Base-by-base conservation (phyloP, 2,329 filamentous ascomycete species). In the Podosphaera fusca region DNA sequence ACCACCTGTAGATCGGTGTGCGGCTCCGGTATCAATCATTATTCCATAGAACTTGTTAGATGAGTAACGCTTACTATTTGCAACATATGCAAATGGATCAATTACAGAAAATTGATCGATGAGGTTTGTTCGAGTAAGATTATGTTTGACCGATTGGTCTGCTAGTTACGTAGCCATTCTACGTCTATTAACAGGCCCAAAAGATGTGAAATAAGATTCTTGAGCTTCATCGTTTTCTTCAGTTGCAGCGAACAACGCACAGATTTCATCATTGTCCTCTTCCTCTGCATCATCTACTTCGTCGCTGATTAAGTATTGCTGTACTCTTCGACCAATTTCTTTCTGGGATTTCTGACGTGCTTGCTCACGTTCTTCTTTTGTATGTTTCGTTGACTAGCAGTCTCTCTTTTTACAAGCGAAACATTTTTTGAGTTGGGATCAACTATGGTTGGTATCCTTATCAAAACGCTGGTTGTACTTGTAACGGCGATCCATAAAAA, bases 1-100 rank as follows among this genome's bases (percentile, higher is more conserved):
- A 31, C 54, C 12, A 21, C 29, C 36, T 12, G 54, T 55, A 6
- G 54, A 55, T 14, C 29, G 33, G 31, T 14, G 45, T 6, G 54
- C 38, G 7, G 38, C 54, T 30, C 54, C 54, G 2, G 42, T 45
- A 55, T 55, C 54, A 4, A 55, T 55, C 31, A 55, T 55, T 31
- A 55, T 55, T 31, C 54, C 36, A 33, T 31, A 45, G 29, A 45
- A 55, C 33, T 55, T 34, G 9, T 33, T 8, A 12, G 10, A 21
- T 10, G 29, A 21, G 38, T 55, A 55, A 4, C 54, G 36, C 31
- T 10, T 7, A 53, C 35, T 31, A 33, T 40, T 4, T 12, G 46
- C 21, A 21, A 6, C 8, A 21, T 57, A n/a, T 12, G 3, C 9
- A n/a, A 4, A 29, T 6, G 52, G 12, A 54, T 54, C 42, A n/a